Evolutionary conservation across 1,139 yeast species (phyloP), one percentile per base, ranked within the genome.

Genomic region (Zygosaccharomyces sapae): DNA sequence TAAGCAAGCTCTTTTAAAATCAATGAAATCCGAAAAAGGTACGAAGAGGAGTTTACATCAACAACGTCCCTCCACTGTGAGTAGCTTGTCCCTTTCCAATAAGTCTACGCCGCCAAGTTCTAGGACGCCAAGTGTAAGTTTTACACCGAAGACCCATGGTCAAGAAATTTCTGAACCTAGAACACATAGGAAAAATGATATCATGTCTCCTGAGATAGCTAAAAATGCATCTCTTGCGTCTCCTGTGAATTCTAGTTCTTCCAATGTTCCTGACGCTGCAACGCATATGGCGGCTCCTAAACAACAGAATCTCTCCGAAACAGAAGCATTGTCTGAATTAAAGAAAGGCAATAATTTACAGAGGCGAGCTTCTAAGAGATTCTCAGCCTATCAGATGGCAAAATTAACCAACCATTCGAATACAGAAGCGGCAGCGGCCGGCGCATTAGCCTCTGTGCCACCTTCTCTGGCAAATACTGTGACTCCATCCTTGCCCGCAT

Each of bases 371-470:
- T 89, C 97, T 0, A 66, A 66, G 46, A 71, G 98, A 50, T 90
- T 85, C 61, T 87, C 96, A 20, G 96, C 97, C 0, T 92, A 89
- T 55, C 97, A 92, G 62, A 86, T 83, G 68, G 90, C 95, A 1
- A 86, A 85, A 58, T 73, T 86, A 20, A 75, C 89, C 0, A 81
- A 79, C 54, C 73, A 70, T 54, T 70, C 73, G 3, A 52, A 59
- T 2, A 47, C 55, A 10, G 63, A 59, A 9, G 74, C 73, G 2
- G 67, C 66, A 1, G 68, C 66, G 7, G 58, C 67, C 2, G 66
- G 67, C 1, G 50, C 54, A 10, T 48, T 48, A 18, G 55, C 58
- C 1, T 43, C 55, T 4, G 50, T 41, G 5, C 49, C 50, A 12
- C 34, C 49, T 16, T 33, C 47, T 20, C 34, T 20, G 13, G 24